Base-by-base conservation (phyloP, 2,329 filamentous ascomycete genomes). In the Phaeosphaeriaceae sp. region DNA sequence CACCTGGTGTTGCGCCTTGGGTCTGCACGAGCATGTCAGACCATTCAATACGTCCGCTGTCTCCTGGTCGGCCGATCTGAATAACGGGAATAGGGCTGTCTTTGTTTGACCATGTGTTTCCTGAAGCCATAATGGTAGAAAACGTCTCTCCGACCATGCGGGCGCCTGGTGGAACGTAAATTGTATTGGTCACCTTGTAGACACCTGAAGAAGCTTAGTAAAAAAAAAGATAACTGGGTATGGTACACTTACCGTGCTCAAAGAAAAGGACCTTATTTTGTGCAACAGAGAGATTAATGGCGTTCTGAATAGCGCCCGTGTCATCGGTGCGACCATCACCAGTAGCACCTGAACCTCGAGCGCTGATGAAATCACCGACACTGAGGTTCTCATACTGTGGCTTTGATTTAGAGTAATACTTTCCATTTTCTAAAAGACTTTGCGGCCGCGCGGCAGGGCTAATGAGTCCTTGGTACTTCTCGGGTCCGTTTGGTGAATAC, bases 91-190 rank as follows among this genome's bases (percentile, higher is more conserved):
- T 76, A 0, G 89, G 88, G 40, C 79, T 79, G 48, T 61, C 59
- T 26, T 68, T 93, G 56, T 68, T 66, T 9, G 51, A 44, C 56
- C 70, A 76, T 6, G 53, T 79, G 64, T 76, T 68, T 40, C 92
- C 91, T 37, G 86, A 83, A 11, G 89, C 90, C 84, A 96, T 89
- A 70, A 96, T 88, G 43, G 92, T 76, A 2, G 92, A 87, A 87
- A 89, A 95, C 59, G 91, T 85, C 75, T 96, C 91, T 61, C 92
- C 92, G 1, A 88, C 89, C 71, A 96, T 89, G 70, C 84, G 86
- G 74, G 92, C 85, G 63, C 90, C 83, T 72, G 87, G 87, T 12
- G 83, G 82, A 3, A 85, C 72, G 56, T 79, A 77, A 56, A 85
- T 74, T 0, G 82, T 84, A n/a, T 78, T 76, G 11, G 79, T 82